Percentiles rank a stretch among this genome's conserved stretches.
Conservation (phyloP, 164 flowering plant genomes). For the Litsea cubeba region DNA sequence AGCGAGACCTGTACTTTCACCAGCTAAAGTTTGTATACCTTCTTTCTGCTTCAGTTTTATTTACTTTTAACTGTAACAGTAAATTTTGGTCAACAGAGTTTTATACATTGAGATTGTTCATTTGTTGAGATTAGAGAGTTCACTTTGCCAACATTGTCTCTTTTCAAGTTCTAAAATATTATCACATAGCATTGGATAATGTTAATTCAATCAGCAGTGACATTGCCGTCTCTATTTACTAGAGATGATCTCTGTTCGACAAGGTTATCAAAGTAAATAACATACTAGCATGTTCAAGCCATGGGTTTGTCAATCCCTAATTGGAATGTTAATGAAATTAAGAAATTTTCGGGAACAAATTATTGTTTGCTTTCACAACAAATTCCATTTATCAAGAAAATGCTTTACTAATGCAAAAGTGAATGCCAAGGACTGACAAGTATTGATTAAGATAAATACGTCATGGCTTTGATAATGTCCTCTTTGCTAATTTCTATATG, state of each 20-base stretch:
- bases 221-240: background rate
- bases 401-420: background rate
- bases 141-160: background rate
- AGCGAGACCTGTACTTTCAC: constrained; percentile 98
- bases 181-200: background rate
- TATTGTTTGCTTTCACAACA: too few species aligned
- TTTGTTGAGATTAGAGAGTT: too few species aligned
- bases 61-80: background rate
- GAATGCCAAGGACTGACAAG: background rate
- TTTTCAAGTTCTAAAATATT: background rate
- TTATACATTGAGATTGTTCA: background rate
- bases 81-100: too few species aligned
- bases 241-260: background rate
- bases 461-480: background rate
- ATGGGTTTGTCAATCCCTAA: background rate
- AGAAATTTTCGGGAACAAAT: background rate
- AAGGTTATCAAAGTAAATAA: background rate
- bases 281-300: too few species aligned
- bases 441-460: background rate
- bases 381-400: background rate
- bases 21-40: constrained; percentile 70
- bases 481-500: background rate
- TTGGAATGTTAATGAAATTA: background rate
- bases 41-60: background rate
- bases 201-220: background rate